Evolutionary conservation across 2,329 filamentous ascomycete genomes (phyloP).

Genomic region (Botrytis galanthina): DNA sequence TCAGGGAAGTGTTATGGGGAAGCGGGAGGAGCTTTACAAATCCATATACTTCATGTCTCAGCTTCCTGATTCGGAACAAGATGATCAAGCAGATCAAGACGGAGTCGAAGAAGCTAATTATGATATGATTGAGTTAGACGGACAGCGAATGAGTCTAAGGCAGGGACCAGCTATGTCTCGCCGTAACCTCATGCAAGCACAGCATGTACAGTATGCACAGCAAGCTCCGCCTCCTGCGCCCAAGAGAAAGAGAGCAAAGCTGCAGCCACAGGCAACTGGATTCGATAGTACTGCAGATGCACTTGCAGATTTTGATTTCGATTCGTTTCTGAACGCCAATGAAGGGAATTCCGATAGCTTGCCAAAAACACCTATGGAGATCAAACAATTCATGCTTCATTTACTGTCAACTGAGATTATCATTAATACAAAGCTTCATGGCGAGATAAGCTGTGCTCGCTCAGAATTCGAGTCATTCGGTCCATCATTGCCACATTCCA

Average conservation of each 20-base stretch:
- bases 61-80: constrained; percentile 28
- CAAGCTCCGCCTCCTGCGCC: neutral
- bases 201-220: neutral
- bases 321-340: constrained; percentile 21
- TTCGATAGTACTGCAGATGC: neutral
- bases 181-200: neutral
- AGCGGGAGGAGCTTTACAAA: constrained; percentile 32
- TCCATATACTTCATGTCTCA: constrained; percentile 36
- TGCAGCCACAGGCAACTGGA: neutral
- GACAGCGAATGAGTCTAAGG: neutral
- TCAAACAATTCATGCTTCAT: constrained; percentile 58
- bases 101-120: constrained; percentile 34
- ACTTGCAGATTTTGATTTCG: neutral
- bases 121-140: neutral
- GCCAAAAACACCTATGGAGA: constrained; percentile 42
- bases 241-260: neutral
- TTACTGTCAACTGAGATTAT: constrained; percentile 55
- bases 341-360: constrained; percentile 18
- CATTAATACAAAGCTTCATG: constrained; percentile 48
- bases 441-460: constrained; percentile 54
- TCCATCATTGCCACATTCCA: constrained; percentile 58
- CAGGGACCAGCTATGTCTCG: neutral
- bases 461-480: constrained; percentile 59
- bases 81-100: constrained; percentile 23
- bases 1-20: constrained; percentile 29